These are phyloP conservation scores for Telopea speciosissima DNA, from an alignment of 177 flowering plant genomes.

Conservation along the genomic window DNA sequence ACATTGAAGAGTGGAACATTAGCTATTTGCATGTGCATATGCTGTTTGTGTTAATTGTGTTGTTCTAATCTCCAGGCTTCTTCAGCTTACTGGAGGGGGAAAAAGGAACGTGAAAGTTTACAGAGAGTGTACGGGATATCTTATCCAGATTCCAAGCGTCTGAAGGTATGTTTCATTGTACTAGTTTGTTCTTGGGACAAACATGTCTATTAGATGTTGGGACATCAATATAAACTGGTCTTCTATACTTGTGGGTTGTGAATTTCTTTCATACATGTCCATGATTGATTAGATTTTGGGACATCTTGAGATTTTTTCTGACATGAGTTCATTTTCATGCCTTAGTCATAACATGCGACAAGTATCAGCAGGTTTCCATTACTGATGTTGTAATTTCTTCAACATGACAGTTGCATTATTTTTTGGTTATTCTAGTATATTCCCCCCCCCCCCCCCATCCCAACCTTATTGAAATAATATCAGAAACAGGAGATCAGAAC, in stretches of 20 bases:
- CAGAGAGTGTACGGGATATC: constrained; percentile 99
- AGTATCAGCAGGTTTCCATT: not conserved
- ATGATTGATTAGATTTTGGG: not conserved
- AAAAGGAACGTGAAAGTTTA: constrained; percentile 85
- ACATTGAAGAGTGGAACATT: not conserved
- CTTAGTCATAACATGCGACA: not conserved
- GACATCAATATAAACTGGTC: not conserved
- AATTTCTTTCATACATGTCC: not conserved
- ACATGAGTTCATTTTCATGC: not conserved
- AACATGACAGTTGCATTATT: no score
- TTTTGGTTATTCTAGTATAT: no score
- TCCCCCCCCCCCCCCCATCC: no score
- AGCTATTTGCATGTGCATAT: constrained; percentile 2
- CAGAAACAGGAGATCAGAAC: no score
- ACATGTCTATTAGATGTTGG: no score
- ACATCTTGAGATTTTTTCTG: not conserved
- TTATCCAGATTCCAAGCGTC: constrained; percentile 73
- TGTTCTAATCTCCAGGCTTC: constrained; percentile 59
- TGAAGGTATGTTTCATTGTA: constrained; percentile 47
- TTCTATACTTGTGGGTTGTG: not conserved
- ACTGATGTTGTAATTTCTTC: not conserved
- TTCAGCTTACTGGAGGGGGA: constrained; percentile 96
- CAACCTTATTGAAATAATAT: no score
- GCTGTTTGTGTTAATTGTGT: constrained; percentile 5
- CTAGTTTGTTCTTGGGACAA: not conserved